Evolutionary conservation across 805 yeast species (phyloP).

Genomic region (Wickerhamomyces pijperi): DNA sequence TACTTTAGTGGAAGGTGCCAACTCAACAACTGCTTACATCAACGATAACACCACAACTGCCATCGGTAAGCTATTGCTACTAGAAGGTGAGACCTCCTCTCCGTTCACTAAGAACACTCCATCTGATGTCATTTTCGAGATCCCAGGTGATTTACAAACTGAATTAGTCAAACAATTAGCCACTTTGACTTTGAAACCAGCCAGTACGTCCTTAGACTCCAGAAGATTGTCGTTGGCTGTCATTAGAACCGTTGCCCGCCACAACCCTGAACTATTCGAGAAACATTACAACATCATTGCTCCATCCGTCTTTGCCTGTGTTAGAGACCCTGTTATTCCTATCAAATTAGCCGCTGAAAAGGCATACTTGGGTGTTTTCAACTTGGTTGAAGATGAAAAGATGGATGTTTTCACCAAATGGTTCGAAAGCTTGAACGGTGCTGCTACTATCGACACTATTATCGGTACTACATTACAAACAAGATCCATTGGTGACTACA

Average conservation of each 20-base stretch:
- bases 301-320: slow-evolving; percentile 69
- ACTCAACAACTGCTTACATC: slow-evolving; percentile 33
- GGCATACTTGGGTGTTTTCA: slow-evolving; percentile 65
- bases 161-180: slow-evolving; percentile 42
- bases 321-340: slow-evolving; percentile 84
- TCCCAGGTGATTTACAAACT: slow-evolving; percentile 30
- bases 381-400: slow-evolving; percentile 56
- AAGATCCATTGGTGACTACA: slow-evolving; percentile 79
- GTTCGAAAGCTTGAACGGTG: slow-evolving; percentile 34
- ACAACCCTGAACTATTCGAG: slow-evolving; percentile 39
- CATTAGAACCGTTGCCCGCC: slow-evolving; percentile 61
- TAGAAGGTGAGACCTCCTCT: slow-evolving; percentile 30
- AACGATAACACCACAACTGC: slow-evolving; percentile 74
- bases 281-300: slow-evolving; percentile 47
- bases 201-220: slow-evolving; percentile 57
- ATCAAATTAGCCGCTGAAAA: slow-evolving; percentile 91
- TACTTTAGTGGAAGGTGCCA: slow-evolving; percentile 35
- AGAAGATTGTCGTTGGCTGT: slow-evolving; percentile 72
- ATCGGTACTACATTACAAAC: slow-evolving; percentile 42
- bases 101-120: slow-evolving; percentile 21
- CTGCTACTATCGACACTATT: slow-evolving; percentile 25
- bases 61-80: slow-evolving; percentile 65
- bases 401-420: slow-evolving; percentile 47
- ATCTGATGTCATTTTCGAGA: slow-evolving; percentile 18
- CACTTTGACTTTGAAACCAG: slow-evolving; percentile 38